These are phyloP conservation scores for Penicillium parvum DNA, from an alignment of 495 filamentous ascomycete species.

Conservation along the genomic window DNA sequence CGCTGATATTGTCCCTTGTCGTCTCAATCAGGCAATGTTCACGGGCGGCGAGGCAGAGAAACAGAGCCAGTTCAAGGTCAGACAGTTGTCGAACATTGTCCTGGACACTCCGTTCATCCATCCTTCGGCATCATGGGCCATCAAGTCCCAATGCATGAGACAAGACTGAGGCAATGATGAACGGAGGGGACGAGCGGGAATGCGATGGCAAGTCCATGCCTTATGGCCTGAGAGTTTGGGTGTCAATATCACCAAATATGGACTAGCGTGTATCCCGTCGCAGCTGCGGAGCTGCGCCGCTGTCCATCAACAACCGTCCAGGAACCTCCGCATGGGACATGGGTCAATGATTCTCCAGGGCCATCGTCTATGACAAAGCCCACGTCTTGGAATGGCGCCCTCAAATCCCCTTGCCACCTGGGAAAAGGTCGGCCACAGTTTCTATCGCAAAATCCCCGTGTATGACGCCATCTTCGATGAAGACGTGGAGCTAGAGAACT, in stretches of 20 bases:
- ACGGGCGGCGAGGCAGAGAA: conserved; percentile 71
- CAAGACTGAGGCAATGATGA: background rate
- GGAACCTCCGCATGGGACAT: conserved; percentile 23
- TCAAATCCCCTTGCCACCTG: conserved; percentile 79
- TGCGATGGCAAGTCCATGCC: conserved; percentile 5
- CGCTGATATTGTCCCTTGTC: conserved; percentile 54
- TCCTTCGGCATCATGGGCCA: conserved; percentile 26
- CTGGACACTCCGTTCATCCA: conserved; percentile 58
- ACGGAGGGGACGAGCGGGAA: background rate
- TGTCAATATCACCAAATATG: conserved; percentile 2
- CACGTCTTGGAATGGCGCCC: conserved; percentile 33
- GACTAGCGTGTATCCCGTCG: conserved; percentile 14
- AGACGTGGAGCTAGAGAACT: conserved; percentile 92
- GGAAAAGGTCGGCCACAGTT: conserved; percentile 86
- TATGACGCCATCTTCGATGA: conserved; percentile 90
- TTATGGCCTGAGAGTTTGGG: conserved; percentile 7
- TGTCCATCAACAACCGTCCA: conserved; percentile 16
- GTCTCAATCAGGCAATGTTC: conserved; percentile 88
- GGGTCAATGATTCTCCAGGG: conserved; percentile 14
- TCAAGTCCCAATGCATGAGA: background rate
- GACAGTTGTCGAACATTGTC: conserved; percentile 68
- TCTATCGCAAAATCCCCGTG: conserved; percentile 88
- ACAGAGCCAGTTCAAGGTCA: conserved; percentile 81
- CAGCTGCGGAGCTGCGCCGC: conserved; percentile 14
- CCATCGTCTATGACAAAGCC: conserved; percentile 9